phyloP scores from a whole-genome alignment of 768 basidiomycete species.

The Termitomyces sp. region DNA sequence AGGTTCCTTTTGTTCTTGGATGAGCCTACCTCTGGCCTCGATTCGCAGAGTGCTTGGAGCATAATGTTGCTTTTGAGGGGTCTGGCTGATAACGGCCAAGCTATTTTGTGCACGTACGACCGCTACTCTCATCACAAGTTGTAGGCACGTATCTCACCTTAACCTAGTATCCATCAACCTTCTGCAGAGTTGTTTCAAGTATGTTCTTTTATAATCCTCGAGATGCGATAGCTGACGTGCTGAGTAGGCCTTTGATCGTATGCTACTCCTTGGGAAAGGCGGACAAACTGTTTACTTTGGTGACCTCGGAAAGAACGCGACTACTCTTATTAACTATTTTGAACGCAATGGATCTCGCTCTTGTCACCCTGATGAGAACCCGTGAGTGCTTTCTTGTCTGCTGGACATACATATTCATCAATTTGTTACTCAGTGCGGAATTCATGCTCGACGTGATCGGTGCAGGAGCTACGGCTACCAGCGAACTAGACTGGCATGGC shows the following conservation, averaged over 20 bases:
- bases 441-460: conserved; percentile 76
- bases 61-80: conserved; percentile 73
- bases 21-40: conserved; percentile 86
- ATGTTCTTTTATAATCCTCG: neutral
- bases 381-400: conserved; percentile 39
- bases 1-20: conserved; percentile 81
- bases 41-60: conserved; percentile 86
- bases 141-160: neutral
- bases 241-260: conserved; percentile 57
- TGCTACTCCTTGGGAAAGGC: conserved; percentile 74
- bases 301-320: conserved; percentile 61
- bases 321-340: conserved; percentile 71
- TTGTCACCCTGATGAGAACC: conserved; percentile 70
- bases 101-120: conserved; percentile 81
- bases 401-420: too few relatives aligned
- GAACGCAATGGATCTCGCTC: conserved; percentile 61
- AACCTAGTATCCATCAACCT: conserved; percentile 52
- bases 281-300: conserved; percentile 77
- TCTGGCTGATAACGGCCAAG: conserved; percentile 79
- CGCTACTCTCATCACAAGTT: neutral
- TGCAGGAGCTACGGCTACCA: conserved; percentile 63
- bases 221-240: neutral
- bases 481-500: conserved; percentile 50
- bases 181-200: conserved; percentile 83
- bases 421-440: conserved; percentile 40